Conservation (phyloP, 148 eudicot species). For the Pharnaceum exiguum region DNA sequence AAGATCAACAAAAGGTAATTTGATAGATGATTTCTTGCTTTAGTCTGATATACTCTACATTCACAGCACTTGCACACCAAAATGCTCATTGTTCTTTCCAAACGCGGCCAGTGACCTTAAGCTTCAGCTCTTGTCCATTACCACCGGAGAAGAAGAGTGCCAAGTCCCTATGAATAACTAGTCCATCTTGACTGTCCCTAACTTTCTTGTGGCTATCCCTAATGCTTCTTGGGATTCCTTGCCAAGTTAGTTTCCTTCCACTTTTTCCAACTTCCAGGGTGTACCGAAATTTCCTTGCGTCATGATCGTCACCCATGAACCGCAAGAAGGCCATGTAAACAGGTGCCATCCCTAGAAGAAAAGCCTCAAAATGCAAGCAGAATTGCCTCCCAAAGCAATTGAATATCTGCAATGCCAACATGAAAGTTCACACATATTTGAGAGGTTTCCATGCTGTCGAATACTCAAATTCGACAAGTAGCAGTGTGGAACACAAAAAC, state of each 20-base stretch:
- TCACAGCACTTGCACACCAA: not conserved
- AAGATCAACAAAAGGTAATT: too few relatives aligned
- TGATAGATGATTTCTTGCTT: too few relatives aligned
- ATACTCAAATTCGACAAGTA: too few relatives aligned
- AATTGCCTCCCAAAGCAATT: constrained; percentile 27
- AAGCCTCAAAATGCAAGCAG: constrained; percentile 32
- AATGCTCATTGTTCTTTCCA: constrained; percentile 24
- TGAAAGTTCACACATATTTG: not conserved
- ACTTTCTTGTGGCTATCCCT: constrained; percentile 24
- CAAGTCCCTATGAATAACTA: constrained; percentile 22
- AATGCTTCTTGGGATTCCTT: constrained; percentile 33
- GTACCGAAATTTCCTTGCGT: constrained; percentile 29
- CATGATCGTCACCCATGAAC: constrained; percentile 30
- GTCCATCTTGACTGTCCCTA: constrained; percentile 25
- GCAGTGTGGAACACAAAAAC: not conserved
- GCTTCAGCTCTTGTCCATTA: constrained; percentile 24
- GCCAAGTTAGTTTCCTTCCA: constrained; percentile 22
- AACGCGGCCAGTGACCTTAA: constrained; percentile 21
- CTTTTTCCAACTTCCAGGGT: constrained; percentile 26
- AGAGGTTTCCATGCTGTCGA: too few relatives aligned
- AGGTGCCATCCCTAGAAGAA: constrained; percentile 21
- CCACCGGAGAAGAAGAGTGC: constrained; percentile 30
- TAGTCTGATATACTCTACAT: too few relatives aligned
- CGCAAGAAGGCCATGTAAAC: constrained; percentile 26
- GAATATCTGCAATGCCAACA: constrained; percentile 17